Conservation (phyloP, 805 yeast species). For the Blastobotrys chiropterorum region DNA sequence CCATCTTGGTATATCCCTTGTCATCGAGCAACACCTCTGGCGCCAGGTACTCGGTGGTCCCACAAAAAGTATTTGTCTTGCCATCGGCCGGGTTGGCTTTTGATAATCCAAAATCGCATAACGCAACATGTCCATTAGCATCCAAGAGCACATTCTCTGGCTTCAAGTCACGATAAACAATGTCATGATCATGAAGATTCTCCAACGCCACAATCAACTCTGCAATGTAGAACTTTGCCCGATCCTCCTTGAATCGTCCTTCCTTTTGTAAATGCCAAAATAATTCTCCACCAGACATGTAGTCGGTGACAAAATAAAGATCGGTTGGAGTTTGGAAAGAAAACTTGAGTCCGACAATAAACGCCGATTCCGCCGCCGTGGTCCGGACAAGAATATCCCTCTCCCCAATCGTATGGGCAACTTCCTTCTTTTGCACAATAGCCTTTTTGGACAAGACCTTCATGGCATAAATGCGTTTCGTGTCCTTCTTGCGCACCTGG, state of each 20-base stretch:
- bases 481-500: slow-evolving; percentile 89
- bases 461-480: slow-evolving; percentile 92
- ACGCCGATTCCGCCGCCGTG: slow-evolving; percentile 80
- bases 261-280: slow-evolving; percentile 97
- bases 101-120: slow-evolving; percentile 95
- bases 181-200: slow-evolving; percentile 90
- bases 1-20: slow-evolving; percentile 97
- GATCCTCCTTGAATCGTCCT: slow-evolving; percentile 85
- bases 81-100: slow-evolving; percentile 86
- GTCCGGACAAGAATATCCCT: slow-evolving; percentile 91
- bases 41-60: slow-evolving; percentile 96
- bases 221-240: slow-evolving; percentile 96
- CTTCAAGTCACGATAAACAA: slow-evolving; percentile 93
- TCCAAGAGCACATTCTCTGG: slow-evolving; percentile 94
- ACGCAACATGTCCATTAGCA: slow-evolving; percentile 94
- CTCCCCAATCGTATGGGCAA: slow-evolving; percentile 97
- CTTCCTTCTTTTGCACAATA: slow-evolving; percentile 93
- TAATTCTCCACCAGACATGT: slow-evolving; percentile 97
- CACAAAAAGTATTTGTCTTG: slow-evolving; percentile 95
- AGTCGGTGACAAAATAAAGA: slow-evolving; percentile 89
- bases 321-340: slow-evolving; percentile 94
- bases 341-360: slow-evolving; percentile 91
- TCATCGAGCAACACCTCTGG: slow-evolving; percentile 96
- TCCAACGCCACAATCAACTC: slow-evolving; percentile 90
- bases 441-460: slow-evolving; percentile 91